Evolutionary conservation across 140 eudicot genomes (phyloP), one percentile per base, ranked within the genome.

Genomic region (Eryngium alpinum): DNA sequence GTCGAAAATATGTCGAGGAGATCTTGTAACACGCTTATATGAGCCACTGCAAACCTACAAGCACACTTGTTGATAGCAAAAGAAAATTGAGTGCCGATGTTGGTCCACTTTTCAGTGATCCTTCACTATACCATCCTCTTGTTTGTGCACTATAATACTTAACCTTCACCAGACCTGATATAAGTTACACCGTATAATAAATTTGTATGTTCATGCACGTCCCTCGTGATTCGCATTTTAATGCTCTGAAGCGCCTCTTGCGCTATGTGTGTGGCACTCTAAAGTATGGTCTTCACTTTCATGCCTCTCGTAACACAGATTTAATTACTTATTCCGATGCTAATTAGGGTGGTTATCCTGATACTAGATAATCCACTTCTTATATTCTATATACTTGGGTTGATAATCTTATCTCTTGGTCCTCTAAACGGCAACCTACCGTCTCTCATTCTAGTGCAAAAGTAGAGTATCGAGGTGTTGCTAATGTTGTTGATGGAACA

Each of bases 291-390:
- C 17, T 80, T 24, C 67, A 13, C 6, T 28, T 67, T 4, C 33
- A 24, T 25, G 22, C 77, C 22, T 67, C 69, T 19, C 18, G 49
- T 12, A 32, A 13, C 11, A 4, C 31, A 10, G 11, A 38, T 0
- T 43, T 80, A 3, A 9, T 53, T 15, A 9, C 83, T n/a, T 80
- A 67, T 70, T n/a, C 74, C 19, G 74, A 79, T 59, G 53, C 74
- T 34, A 75, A 79, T 33, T 79, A 51, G 82, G 82, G 29, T 5
- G 74, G 82, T 5, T 31, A 75, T 62, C 82, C 57, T 31, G 31
- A 62, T 9, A 53, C 60, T 53, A 53, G 60, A 53, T 18, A 17
- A 9, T 53, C 6, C 12, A 53, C 60, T 53, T 79, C 82, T 10
- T 75, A 5, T 79, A 59, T 32, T 60, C 33, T 59, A 31, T 79